phyloP scores from a whole-genome alignment of 192 early-diverging fungal genomes.

The Backusella macrospora region DNA sequence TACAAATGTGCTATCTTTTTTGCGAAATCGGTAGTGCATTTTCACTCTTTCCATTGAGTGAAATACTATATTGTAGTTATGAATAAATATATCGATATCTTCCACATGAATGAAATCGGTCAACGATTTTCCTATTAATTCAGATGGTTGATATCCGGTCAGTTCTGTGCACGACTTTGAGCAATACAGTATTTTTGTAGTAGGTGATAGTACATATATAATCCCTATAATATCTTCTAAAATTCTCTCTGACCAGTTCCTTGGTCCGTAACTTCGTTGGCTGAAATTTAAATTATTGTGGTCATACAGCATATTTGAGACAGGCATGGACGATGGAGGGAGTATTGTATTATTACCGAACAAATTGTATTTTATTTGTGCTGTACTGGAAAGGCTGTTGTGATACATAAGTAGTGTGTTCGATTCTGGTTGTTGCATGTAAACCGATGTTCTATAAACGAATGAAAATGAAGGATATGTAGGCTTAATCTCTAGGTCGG shows the following conservation, averaged over 20 bases:
- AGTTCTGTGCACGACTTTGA: slow-evolving; percentile 48
- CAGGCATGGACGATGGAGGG: neutral
- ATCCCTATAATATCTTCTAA: slow-evolving; percentile 48
- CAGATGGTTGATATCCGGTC: slow-evolving; percentile 47
- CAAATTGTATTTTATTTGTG: neutral
- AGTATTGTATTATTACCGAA: neutral
- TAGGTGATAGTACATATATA: slow-evolving; percentile 45
- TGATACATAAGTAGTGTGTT: neutral
- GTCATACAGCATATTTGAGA: slow-evolving; percentile 10
- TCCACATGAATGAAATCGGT: slow-evolving; percentile 51
- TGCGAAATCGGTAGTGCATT: slow-evolving; percentile 44
- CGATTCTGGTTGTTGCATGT: slow-evolving; percentile 16
- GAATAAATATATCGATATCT: slow-evolving; percentile 47
- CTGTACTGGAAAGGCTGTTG: neutral
- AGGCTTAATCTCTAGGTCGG: neutral
- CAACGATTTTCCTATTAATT: slow-evolving; percentile 45
- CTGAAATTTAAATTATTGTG: slow-evolving; percentile 36
- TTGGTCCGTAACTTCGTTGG: slow-evolving; percentile 29
- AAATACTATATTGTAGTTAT: slow-evolving; percentile 44
- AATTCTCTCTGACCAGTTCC: slow-evolving; percentile 49
- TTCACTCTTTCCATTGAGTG: slow-evolving; percentile 40
- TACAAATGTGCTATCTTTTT: slow-evolving; percentile 48
- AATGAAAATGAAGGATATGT: neutral
- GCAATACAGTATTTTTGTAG: slow-evolving; percentile 45
- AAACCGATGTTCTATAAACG: neutral